phyloP scores from a whole-genome alignment of 768 basidiomycete genomes.

The Butyriboletus loyo region DNA sequence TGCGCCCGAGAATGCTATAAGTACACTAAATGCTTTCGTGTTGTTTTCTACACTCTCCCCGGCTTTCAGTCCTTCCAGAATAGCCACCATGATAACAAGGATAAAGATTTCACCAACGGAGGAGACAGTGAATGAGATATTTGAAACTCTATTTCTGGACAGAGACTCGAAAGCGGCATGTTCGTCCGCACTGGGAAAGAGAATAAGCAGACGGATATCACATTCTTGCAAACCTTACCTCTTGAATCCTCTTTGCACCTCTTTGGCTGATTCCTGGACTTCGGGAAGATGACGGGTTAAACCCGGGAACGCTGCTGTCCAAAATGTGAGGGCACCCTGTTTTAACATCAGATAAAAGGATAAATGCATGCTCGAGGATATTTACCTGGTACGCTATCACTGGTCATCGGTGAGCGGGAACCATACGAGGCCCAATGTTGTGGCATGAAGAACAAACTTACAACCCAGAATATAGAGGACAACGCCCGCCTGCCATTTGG shows the following conservation, averaged over 20 bases:
- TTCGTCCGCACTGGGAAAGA: constrained; percentile 38
- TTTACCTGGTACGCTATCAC: constrained; percentile 70
- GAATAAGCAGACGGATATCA: neutral
- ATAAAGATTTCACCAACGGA: constrained; percentile 70
- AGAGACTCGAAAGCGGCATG: constrained; percentile 60
- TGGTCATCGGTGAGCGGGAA: constrained; percentile 18
- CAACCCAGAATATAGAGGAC: constrained; percentile 63
- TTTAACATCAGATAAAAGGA: neutral
- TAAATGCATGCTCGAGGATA: neutral
- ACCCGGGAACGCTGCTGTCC: constrained; percentile 81
- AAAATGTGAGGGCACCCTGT: constrained; percentile 71
- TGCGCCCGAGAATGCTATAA: constrained; percentile 80
- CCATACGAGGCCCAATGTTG: neutral
- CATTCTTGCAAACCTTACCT: constrained; percentile 32
- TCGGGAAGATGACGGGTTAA: constrained; percentile 68
- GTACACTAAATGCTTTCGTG: constrained; percentile 68
- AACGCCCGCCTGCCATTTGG: constrained; percentile 60
- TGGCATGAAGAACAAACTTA: constrained; percentile 31
- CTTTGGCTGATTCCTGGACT: constrained; percentile 49
- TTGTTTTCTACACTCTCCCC: constrained; percentile 66
- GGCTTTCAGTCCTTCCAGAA: constrained; percentile 61
- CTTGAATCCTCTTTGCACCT: constrained; percentile 43
- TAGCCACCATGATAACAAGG: constrained; percentile 71
- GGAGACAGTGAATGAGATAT: constrained; percentile 67
- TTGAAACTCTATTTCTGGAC: constrained; percentile 68